These are phyloP conservation scores for Microcos paniculata DNA, from an alignment of 345 rosid species.

Conservation along the genomic window DNA sequence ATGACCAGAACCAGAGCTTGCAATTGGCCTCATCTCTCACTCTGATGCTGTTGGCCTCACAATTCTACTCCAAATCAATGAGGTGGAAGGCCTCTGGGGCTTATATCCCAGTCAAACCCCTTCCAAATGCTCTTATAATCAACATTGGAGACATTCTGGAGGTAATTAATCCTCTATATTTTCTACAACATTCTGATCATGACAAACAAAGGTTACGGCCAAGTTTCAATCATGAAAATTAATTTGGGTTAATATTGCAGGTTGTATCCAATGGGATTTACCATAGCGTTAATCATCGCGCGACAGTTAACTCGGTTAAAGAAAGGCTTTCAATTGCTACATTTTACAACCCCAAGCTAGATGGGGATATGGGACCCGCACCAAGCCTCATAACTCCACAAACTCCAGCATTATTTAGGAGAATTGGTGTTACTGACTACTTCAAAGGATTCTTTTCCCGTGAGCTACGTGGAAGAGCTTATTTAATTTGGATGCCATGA, in stretches of 20 bases:
- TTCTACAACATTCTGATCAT: not conserved
- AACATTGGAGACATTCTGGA: slow-evolving; percentile 54
- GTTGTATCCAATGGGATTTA: slow-evolving; percentile 39
- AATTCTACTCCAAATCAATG: slow-evolving; percentile 44
- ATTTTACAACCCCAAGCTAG: slow-evolving; percentile 5
- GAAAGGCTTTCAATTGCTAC: not conserved
- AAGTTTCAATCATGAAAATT: too few relatives aligned
- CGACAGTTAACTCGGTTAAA: not conserved
- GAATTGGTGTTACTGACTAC: not conserved
- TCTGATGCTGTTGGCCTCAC: slow-evolving; percentile 51
- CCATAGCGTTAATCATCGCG: slow-evolving; percentile 23
- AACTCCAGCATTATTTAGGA: not conserved
- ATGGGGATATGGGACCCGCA: not conserved
- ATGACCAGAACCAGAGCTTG: slow-evolving; percentile 54
- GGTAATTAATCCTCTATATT: slow-evolving; percentile 10
- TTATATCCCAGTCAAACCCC: slow-evolving; percentile 52
- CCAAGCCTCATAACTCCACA: slow-evolving; percentile 8
- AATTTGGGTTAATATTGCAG: slow-evolving; percentile 13
- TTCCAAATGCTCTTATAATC: slow-evolving; percentile 48
- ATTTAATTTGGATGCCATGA: not conserved
- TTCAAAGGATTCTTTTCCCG: not conserved
- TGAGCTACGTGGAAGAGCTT: not conserved
- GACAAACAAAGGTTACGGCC: not conserved
- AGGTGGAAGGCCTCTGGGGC: slow-evolving; percentile 46
- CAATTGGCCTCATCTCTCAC: slow-evolving; percentile 46